These are phyloP conservation scores for Kodamaea sagamina DNA, from an alignment of 805 yeast species.

Conservation along the genomic window DNA sequence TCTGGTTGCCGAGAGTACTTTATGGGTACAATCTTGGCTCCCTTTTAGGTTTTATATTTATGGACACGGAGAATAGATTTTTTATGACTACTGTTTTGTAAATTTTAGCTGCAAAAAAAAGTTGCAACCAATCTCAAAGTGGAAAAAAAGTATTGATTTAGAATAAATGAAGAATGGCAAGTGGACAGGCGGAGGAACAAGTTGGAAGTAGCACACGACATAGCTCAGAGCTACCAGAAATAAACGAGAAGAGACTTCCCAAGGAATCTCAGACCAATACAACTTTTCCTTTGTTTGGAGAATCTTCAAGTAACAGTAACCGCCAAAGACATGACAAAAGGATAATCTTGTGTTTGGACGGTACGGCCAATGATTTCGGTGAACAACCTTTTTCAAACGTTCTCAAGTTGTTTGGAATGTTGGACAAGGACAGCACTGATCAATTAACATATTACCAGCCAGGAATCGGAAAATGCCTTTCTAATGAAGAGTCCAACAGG, in stretches of 20 bases:
- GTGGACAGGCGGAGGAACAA: no score
- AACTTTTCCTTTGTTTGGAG: no score
- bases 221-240: no score
- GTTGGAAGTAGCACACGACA: no score
- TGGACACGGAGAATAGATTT: constrained; percentile 2
- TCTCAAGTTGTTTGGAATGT: constrained; percentile 51
- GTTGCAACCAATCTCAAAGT: constrained; percentile 5
- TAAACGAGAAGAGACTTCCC: no score
- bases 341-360: constrained; percentile 61
- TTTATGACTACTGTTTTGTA: constrained; percentile 1
- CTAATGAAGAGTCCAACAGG: constrained; percentile 26
- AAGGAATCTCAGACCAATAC: no score
- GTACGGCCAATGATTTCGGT: constrained; percentile 62
- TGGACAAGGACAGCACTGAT: constrained; percentile 44
- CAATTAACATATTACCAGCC: constrained; percentile 69
- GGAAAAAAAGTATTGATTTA: not conserved
- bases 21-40: not conserved
- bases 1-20: not conserved
- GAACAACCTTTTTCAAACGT: constrained; percentile 56
- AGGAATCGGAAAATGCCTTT: constrained; percentile 50
- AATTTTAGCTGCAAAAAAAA: constrained; percentile 4
- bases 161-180: no score
- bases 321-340: constrained; percentile 30
- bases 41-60: not conserved
- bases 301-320: not conserved